Base-by-base conservation (phyloP, 768 basidiomycete species). In the Trametes coccinea region DNA sequence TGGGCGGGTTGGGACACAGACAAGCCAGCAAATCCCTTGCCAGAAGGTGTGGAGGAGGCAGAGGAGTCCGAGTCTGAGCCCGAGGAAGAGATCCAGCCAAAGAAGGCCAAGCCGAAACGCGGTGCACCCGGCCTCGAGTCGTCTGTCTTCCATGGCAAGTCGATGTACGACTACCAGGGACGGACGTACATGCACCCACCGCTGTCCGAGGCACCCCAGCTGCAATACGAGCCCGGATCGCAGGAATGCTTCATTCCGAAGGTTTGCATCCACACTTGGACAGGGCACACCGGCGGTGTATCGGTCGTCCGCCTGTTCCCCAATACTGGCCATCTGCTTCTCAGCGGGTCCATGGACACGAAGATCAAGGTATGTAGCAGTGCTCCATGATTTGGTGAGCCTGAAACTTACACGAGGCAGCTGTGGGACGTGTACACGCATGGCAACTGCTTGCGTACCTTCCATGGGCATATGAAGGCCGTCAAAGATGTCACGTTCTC, bases 341-440 rank as follows among this genome's bases (percentile, higher is more conserved):
- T 99, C 63, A 94, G 91, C 72, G 96, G 90, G 0, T 94, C 92
- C 48, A 95, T 98, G 94, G 97, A 99, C 74, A 98, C 94, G 8
- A 95, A 98, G 74, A 92, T 99, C 78, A 99, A 99, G 82, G 95
- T 89, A 71, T 29, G 79, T 69, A 56, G 39, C 52, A 50, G 53
- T 13, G 29, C 2, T 29, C 47, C 17, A 51, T 43, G 33, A 53
- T 39, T 52, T 45, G 52, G 49, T 44, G 48, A 14, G 3, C 9
- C 13, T 56, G 31, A 44, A 60, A 54, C 65, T 66, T 17, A 64
- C 33, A 45, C n/a, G 5, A 29, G 64, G n/a, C 68, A 98, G 95
- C 82, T 99, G 34, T 99, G 97, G 97, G 97, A 98, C 70, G 84
- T 98, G 2, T 98, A 99, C 71, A 93, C 92, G 46, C 92, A 96